A percentile compares a stretch with the other conserved stretches of the same genome.
Evolutionary conservation across 805 yeast genomes (phyloP).

Genomic region (Torulaspora microellipsoides): DNA sequence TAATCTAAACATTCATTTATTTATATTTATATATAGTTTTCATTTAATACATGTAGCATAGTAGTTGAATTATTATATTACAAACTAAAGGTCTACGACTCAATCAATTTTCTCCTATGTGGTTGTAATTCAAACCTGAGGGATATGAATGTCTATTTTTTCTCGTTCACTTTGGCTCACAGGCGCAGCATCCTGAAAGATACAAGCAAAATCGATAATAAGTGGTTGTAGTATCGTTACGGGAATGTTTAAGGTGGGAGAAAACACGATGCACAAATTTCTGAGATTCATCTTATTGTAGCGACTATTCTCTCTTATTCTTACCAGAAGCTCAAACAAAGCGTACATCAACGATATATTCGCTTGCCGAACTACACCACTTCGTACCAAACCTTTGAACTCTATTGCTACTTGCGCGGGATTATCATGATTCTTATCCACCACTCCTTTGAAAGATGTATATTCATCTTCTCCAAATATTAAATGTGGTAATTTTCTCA

Average conservation of each 20-base stretch:
- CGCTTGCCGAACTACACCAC: slow-evolving; percentile 42
- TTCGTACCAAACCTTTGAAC: slow-evolving; percentile 34
- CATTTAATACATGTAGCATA: neutral
- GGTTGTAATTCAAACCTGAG: slow-evolving; percentile 30
- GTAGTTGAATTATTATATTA: no score
- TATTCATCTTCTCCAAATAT: slow-evolving; percentile 55
- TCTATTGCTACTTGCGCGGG: slow-evolving; percentile 28
- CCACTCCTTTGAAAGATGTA: slow-evolving; percentile 37
- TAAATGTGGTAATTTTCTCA: slow-evolving; percentile 69
- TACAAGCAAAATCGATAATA: slow-evolving; percentile 55
- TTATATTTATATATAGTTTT: slow-evolving; percentile 1
- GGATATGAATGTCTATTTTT: slow-evolving; percentile 49
- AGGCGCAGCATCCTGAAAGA: slow-evolving; percentile 53
- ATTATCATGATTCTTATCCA: slow-evolving; percentile 32
- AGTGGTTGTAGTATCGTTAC: slow-evolving; percentile 55
- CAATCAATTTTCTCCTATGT: no score
- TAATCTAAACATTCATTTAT: no score
- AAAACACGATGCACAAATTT: slow-evolving; percentile 75
- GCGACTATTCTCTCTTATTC: slow-evolving; percentile 56
- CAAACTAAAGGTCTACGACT: no score
- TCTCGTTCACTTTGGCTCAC: slow-evolving; percentile 41
- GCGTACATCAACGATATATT: slow-evolving; percentile 58
- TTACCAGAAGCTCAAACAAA: slow-evolving; percentile 61
- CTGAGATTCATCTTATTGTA: slow-evolving; percentile 79
- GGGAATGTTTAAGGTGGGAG: slow-evolving; percentile 72